Conservation (phyloP, 768 basidiomycete genomes). For the Terana coerulea region DNA sequence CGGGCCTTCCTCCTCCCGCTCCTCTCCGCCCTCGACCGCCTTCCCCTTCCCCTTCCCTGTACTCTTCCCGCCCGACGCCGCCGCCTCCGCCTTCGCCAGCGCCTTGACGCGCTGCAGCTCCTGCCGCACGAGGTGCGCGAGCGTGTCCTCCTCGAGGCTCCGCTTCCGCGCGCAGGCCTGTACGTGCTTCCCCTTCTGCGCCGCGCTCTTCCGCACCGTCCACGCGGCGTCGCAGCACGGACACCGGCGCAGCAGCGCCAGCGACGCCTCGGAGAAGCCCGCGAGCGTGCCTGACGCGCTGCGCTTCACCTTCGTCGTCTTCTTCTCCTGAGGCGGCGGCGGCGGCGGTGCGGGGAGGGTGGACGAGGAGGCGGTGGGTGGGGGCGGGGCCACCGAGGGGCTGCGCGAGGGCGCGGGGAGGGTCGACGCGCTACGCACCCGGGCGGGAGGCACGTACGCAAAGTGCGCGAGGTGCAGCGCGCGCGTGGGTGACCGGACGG, state of each 20-base stretch:
- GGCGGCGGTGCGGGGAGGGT: background rate
- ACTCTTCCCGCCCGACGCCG: constrained; percentile 3
- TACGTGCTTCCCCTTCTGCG: constrained; percentile 67
- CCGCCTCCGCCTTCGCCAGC: constrained; percentile 17
- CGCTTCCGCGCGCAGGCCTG: constrained; percentile 64
- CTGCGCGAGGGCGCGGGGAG: background rate
- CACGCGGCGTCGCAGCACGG: constrained; percentile 62
- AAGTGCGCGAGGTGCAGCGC: constrained; percentile 31
- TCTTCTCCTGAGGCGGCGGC: background rate
- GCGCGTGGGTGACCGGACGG: too few species aligned
- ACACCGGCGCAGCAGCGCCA: constrained; percentile 51
- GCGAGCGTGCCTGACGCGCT: constrained; percentile 6
- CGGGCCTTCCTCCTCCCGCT: constrained; percentile 25
- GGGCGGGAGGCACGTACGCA: constrained; percentile 28
- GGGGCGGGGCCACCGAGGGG: too few species aligned
- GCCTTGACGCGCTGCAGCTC: constrained; percentile 31
- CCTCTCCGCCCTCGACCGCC: constrained; percentile 17
- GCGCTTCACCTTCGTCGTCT: constrained; percentile 3
- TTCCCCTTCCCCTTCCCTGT: constrained; percentile 16
- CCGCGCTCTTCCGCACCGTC: constrained; percentile 63
- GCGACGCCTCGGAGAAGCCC: constrained; percentile 43
- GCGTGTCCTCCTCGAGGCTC: constrained; percentile 48
- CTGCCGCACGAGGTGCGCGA: constrained; percentile 47
- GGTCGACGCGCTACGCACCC: background rate
- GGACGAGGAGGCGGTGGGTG: background rate